Evolutionary conservation across 169 alveolate species (phyloP).

Genomic region (Plasmodium sp.): DNA sequence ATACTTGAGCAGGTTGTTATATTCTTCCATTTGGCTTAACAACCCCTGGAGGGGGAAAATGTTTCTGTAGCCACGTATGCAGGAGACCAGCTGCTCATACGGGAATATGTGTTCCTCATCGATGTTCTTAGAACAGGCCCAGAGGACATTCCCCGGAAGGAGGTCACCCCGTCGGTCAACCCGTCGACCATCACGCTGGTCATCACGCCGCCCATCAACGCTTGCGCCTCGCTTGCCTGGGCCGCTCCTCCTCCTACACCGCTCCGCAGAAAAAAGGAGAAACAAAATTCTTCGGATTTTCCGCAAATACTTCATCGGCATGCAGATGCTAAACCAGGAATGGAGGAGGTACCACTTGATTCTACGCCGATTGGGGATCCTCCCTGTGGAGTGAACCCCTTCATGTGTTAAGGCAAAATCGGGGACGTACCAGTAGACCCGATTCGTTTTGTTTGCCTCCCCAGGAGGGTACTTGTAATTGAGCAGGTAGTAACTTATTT

Average conservation of each 20-base stretch:
- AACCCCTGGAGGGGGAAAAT: not conserved
- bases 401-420: not conserved
- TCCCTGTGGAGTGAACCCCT: not conserved
- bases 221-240: too few species aligned
- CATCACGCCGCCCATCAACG: not conserved
- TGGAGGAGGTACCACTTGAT: conserved; percentile 16
- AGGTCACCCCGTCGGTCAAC: not conserved
- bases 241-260: not conserved
- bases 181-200: not conserved
- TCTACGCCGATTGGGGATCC: not conserved
- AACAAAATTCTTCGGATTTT: conserved; percentile 28
- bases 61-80: conserved; percentile 4
- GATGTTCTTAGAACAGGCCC: not conserved
- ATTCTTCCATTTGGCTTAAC: conserved; percentile 16
- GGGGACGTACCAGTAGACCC: conserved; percentile 23
- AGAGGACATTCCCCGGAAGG: not conserved
- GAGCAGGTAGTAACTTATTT: conserved; percentile 10
- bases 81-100: conserved; percentile 3
- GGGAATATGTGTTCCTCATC: not conserved
- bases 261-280: not conserved
- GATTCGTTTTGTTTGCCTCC: conserved; percentile 2
- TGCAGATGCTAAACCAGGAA: conserved; percentile 20
- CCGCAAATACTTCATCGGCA: not conserved
- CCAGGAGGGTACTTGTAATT: conserved; percentile 15
- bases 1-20: conserved; percentile 1